Conservation (phyloP, 495 filamentous ascomycete genomes). For the Tuber magnatum region DNA sequence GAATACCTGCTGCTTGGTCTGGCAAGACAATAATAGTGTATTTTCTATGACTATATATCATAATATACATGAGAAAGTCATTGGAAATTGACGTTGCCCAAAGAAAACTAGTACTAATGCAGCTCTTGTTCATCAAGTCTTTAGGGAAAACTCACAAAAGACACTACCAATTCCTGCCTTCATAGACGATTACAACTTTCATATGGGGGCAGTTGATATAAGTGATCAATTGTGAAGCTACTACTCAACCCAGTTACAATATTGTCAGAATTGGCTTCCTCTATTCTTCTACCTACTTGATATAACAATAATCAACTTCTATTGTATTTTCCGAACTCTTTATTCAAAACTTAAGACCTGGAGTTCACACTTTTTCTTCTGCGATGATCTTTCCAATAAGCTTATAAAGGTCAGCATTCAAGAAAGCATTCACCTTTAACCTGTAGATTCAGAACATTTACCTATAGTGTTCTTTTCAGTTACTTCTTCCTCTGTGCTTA, state of each 20-base stretch:
- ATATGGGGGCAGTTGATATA: constrained; percentile 38
- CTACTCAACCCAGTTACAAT: constrained; percentile 26
- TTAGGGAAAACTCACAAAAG: not conserved
- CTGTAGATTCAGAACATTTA: too few species aligned
- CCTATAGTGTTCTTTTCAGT: too few species aligned
- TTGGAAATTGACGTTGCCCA: not conserved
- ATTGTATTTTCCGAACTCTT: constrained; percentile 1
- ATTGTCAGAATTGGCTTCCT: constrained; percentile 27
- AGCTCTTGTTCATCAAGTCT: not conserved
- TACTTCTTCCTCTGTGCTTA: too few species aligned
- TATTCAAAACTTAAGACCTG: not conserved
- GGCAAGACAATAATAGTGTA: constrained; percentile 9
- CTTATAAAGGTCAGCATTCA: too few species aligned
- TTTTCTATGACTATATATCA: constrained; percentile 7
- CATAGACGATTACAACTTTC: constrained; percentile 7
- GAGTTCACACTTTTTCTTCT: not conserved
- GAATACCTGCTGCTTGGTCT: constrained; percentile 3
- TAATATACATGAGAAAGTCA: not conserved
- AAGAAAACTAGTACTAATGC: too few species aligned
- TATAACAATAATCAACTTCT: constrained; percentile 20
- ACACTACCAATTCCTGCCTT: constrained; percentile 6
- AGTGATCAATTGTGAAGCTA: constrained; percentile 28
- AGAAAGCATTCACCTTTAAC: too few species aligned
- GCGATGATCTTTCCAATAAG: not conserved
- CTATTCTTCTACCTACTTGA: constrained; percentile 36